Evolutionary conservation across 2,329 filamentous ascomycete species (phyloP).

Genomic region (Epichloe festucae): DNA sequence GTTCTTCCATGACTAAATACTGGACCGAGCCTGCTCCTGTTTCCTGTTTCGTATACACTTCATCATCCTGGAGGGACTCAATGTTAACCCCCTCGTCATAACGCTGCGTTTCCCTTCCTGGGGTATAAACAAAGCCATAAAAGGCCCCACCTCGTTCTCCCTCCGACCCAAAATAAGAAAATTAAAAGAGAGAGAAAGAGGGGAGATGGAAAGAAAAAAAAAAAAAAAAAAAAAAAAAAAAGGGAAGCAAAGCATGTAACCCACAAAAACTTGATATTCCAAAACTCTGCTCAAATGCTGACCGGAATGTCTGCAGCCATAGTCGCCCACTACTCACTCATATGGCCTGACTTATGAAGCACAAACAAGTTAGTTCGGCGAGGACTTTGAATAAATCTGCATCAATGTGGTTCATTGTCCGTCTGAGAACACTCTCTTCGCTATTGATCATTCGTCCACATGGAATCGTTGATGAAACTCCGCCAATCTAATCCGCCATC

Average conservation of each 20-base stretch:
- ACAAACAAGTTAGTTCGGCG: background rate
- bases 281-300: too few species aligned
- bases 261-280: too few species aligned
- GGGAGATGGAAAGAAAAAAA: background rate
- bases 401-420: background rate
- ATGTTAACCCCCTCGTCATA: background rate
- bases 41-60: background rate
- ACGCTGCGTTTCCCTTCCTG: background rate
- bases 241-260: too few species aligned
- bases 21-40: background rate
- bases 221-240: background rate
- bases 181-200: too few species aligned
- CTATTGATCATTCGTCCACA: slow-evolving; percentile 21
- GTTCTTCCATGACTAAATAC: background rate
- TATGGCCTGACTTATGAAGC: background rate
- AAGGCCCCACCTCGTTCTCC: too few species aligned
- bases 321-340: background rate
- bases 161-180: background rate
- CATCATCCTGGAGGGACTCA: too few species aligned
- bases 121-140: background rate
- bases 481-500: slow-evolving; percentile 19
- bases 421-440: background rate
- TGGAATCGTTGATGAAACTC: slow-evolving; percentile 18
- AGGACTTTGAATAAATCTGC: background rate
- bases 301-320: background rate